Evolutionary conservation across 768 basidiomycete genomes (phyloP).

Genomic region (Royoungia palumana): DNA sequence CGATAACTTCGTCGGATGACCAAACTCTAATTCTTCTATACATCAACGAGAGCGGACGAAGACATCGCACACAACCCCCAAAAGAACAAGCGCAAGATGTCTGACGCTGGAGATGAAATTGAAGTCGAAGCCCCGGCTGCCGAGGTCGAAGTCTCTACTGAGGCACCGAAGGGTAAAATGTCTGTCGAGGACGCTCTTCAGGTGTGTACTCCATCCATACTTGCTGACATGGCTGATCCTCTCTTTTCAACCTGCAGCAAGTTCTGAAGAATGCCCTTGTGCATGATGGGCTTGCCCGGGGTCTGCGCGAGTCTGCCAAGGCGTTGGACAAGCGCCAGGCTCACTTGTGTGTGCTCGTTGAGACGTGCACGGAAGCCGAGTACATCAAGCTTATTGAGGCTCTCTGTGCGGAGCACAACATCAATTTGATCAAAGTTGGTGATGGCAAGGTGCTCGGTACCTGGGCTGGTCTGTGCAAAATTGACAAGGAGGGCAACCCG

Average conservation of each 20-base stretch:
- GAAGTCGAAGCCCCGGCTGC: conserved; percentile 61
- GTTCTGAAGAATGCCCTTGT: conserved; percentile 98
- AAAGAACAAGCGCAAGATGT: conserved; percentile 60
- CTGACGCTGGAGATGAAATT: conserved; percentile 98
- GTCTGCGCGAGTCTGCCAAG: conserved; percentile 97
- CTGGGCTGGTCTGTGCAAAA: conserved; percentile 99
- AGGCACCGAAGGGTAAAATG: conserved; percentile 93
- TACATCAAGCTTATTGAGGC: conserved; percentile 99
- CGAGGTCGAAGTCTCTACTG: conserved; percentile 79
- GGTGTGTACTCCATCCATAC: conserved; percentile 38
- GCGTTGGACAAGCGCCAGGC: conserved; percentile 98
- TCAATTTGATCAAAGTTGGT: conserved; percentile 98
- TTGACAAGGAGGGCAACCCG: conserved; percentile 98
- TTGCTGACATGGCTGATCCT: background rate
- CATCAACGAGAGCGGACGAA: conserved; percentile 97
- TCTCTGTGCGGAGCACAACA: conserved; percentile 98
- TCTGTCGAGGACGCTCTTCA: conserved; percentile 93
- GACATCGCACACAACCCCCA: conserved; percentile 50
- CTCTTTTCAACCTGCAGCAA: conserved; percentile 53
- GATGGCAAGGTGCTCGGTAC: conserved; percentile 97
- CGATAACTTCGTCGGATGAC: conserved; percentile 24
- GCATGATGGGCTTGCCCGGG: conserved; percentile 97
- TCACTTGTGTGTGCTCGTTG: conserved; percentile 97
- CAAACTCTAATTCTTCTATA: conserved; percentile 57
- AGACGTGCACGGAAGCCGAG: conserved; percentile 98